These are phyloP conservation scores for Ganoderma leucocontextum DNA, from an alignment of 1,284 basidiomycete genomes.

Conservation along the genomic window DNA sequence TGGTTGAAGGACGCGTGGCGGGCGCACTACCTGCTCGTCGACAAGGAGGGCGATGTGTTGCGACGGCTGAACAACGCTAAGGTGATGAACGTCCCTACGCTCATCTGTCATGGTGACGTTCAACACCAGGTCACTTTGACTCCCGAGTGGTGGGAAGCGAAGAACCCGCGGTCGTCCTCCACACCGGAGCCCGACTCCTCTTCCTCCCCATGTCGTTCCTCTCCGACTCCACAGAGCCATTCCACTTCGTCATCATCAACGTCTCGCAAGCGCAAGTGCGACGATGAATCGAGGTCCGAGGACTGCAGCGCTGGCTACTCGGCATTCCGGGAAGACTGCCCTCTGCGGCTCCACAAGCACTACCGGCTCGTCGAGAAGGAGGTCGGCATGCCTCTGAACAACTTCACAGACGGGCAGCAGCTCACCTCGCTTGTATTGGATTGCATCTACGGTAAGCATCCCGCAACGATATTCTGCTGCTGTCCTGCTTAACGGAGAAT, in stretches of 20 bases:
- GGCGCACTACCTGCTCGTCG: slow-evolving; percentile 10
- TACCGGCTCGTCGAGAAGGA: slow-evolving; percentile 31
- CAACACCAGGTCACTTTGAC: slow-evolving; percentile 14
- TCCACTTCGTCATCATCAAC: neutral
- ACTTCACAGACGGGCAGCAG: slow-evolving; percentile 5
- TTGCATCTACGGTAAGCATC: no score
- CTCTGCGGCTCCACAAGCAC: slow-evolving; percentile 3
- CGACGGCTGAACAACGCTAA: slow-evolving; percentile 9
- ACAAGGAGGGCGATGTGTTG: slow-evolving; percentile 19
- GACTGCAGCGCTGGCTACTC: neutral
- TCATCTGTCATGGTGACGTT: slow-evolving; percentile 27
- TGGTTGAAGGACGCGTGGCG: slow-evolving; percentile 29
- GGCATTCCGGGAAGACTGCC: neutral
- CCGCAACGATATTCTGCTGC: no score
- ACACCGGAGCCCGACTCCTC: neutral
- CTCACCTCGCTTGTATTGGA: neutral
- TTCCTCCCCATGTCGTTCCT: neutral
- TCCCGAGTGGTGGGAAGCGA: slow-evolving; percentile 6
- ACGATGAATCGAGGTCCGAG: neutral
- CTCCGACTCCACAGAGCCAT: no score
- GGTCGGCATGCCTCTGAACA: slow-evolving; percentile 28
- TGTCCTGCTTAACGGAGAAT: no score
- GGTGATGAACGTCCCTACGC: slow-evolving; percentile 11
- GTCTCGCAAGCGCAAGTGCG: neutral
- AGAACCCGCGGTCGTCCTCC: neutral